Evolutionary conservation across 371 early-diverging fungal species (phyloP).

Genomic region (Mortierella sp.): DNA sequence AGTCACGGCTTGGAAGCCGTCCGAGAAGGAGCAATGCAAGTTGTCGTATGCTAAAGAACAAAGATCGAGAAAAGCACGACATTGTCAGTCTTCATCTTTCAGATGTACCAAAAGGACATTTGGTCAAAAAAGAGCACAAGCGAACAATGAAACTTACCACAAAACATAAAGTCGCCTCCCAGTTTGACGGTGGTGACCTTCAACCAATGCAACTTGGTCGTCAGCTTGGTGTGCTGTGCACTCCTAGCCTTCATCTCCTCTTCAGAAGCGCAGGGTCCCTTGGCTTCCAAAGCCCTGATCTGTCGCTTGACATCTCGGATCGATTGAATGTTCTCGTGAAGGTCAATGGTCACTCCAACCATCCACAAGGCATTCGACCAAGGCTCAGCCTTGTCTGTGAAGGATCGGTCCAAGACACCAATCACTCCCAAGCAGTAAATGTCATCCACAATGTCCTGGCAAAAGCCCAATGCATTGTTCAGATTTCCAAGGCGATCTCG

Average conservation of each 20-base stretch:
- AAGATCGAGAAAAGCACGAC: constrained; percentile 29
- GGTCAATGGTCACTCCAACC: constrained; percentile 63
- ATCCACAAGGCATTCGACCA: constrained; percentile 71
- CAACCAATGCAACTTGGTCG: constrained; percentile 58
- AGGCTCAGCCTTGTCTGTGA: constrained; percentile 61
- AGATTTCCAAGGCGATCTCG: constrained; percentile 44
- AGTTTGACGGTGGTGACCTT: constrained; percentile 65
- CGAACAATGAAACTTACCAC: constrained; percentile 60
- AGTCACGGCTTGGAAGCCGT: constrained; percentile 77
- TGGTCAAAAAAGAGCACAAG: not conserved
- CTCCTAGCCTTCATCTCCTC: constrained; percentile 16
- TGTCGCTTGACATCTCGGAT: constrained; percentile 35
- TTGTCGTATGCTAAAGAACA: constrained; percentile 71
- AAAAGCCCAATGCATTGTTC: constrained; percentile 59
- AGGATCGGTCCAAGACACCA: constrained; percentile 60
- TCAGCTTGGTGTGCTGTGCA: constrained; percentile 29
- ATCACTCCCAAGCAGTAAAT: constrained; percentile 76
- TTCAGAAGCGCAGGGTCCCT: constrained; percentile 10
- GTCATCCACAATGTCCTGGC: constrained; percentile 83
- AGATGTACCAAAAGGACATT: too few species aligned
- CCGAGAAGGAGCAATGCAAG: constrained; percentile 69
- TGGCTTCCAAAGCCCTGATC: constrained; percentile 27
- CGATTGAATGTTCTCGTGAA: constrained; percentile 50
- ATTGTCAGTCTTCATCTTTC: not conserved
- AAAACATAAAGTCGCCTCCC: constrained; percentile 71